Base-by-base conservation (phyloP, 108 stramenopile genomes). In the Nitzschia sp. region DNA sequence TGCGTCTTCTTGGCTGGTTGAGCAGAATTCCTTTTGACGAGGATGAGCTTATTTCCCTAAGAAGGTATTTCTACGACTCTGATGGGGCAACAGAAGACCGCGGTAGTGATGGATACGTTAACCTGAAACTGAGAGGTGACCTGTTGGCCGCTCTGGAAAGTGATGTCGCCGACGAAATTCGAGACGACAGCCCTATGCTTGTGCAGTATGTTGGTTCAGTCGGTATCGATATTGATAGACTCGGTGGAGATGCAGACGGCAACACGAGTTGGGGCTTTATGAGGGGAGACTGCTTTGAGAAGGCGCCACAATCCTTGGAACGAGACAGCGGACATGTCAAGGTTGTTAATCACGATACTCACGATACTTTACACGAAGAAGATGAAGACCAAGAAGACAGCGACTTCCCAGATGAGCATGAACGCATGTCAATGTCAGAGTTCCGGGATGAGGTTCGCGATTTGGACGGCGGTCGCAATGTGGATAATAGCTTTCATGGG, bases 21-120 rank as follows among this genome's bases (percentile, higher is more conserved):
- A 84, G 86, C 62, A 80, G 81, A 43, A 94, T 94, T 66, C 93
- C 93, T 37, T 94, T 94, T 65, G 93, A 94, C 69, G 89, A 91
- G 59, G 88, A 89, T 48, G 93, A 94, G 70, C 79, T 94, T 14
- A 81, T 73, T 34, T 81, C 89, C 24, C 80, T 94, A 0, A 73
- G 85, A 29, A 87, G 81, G 55, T 94, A 91, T 69, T 91, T 94
- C 42, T 94, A 91, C 65, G 88, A 91, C 60, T 53, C 72, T 40
- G 81, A 86, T 62, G 80, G 73, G 7, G 80, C 80, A 14, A 84
- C 84, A 21, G 86, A 85, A 37, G 87, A 84, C 51, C 64, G 80
- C 0, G 86, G 83, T 38, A 89, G 87, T 61, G 86, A 88, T 63
- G 84, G 83, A 10, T 82, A 82, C 43, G 76, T 86, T 40, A 89